Conservation (phyloP, 2,329 filamentous ascomycete genomes). For the Colletotrichum coccodes region DNA sequence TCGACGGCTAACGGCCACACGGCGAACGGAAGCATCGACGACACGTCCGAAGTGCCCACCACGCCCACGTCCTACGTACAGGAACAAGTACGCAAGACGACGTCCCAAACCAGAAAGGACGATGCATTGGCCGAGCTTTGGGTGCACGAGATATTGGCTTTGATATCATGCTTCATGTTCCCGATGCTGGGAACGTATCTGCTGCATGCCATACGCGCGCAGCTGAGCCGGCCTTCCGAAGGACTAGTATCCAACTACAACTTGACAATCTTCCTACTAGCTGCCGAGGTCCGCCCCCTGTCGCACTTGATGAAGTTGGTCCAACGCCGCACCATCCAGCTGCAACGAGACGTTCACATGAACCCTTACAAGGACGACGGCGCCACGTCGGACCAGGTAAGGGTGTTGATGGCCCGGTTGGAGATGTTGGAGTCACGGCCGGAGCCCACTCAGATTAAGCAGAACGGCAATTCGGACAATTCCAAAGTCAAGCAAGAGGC, state of each 20-base stretch:
- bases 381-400: constrained; percentile 49
- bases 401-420: constrained; percentile 72
- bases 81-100: constrained; percentile 35
- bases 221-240: constrained; percentile 85
- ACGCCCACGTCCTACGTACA: constrained; percentile 43
- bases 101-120: constrained; percentile 38
- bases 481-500: constrained; percentile 52
- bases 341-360: constrained; percentile 77
- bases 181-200: constrained; percentile 85
- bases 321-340: constrained; percentile 79
- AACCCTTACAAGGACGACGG: constrained; percentile 56
- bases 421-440: constrained; percentile 74
- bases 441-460: constrained; percentile 40
- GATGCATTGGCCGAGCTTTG: constrained; percentile 72
- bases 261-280: constrained; percentile 87
- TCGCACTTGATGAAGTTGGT: constrained; percentile 85
- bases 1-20: constrained; percentile 18
- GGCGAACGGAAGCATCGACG: constrained; percentile 31
- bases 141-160: constrained; percentile 77
- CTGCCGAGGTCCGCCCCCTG: constrained; percentile 85
- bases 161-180: constrained; percentile 81
- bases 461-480: constrained; percentile 44
- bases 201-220: constrained; percentile 81
- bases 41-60: constrained; percentile 43
- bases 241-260: constrained; percentile 93